These are phyloP conservation scores for Aspergillus carlsbadensis DNA, from an alignment of 495 filamentous ascomycete species.

Conservation along the genomic window DNA sequence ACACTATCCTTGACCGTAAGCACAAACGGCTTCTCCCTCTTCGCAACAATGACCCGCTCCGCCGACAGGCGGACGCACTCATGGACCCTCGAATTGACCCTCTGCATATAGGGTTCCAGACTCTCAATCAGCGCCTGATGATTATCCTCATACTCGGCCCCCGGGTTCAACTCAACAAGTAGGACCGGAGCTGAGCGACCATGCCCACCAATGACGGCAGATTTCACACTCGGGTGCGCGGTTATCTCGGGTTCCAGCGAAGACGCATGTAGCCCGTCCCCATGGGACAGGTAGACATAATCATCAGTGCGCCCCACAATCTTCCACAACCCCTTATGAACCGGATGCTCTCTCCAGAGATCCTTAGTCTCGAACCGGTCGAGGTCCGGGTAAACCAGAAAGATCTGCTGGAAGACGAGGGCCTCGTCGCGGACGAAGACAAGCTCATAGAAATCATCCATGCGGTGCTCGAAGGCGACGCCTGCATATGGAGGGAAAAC, in stretches of 20 bases:
- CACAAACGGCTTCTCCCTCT: conserved; percentile 24
- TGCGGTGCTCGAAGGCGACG: no score
- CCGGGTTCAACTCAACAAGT: conserved; percentile 20
- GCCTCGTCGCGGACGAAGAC: conserved; percentile 10
- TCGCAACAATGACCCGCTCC: conserved; percentile 17
- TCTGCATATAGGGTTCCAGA: conserved; percentile 21
- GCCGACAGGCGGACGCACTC: conserved; percentile 14
- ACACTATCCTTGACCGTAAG: conserved; percentile 29
- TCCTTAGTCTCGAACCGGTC: conserved; percentile 29
- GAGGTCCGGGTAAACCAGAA: conserved; percentile 25
- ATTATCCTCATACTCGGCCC: neutral
- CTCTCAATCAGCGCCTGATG: conserved; percentile 1
- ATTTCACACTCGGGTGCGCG: conserved; percentile 21
- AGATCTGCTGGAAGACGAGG: conserved; percentile 25
- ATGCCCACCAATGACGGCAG: conserved; percentile 28
- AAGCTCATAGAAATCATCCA: no score
- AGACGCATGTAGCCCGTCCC: conserved; percentile 26
- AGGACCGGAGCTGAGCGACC: conserved; percentile 22
- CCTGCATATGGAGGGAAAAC: no score
- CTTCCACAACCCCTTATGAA: conserved; percentile 24
- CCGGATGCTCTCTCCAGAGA: conserved; percentile 24
- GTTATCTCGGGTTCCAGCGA: conserved; percentile 24
- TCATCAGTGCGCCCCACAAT: conserved; percentile 28
- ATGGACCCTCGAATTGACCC: conserved; percentile 17
- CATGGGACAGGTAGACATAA: conserved; percentile 23